A percentile compares a stretch with the other conserved stretches of the same genome.
These are phyloP conservation scores for Kuraishia ogatae DNA, from an alignment of 805 yeast species.

Conservation along the genomic window DNA sequence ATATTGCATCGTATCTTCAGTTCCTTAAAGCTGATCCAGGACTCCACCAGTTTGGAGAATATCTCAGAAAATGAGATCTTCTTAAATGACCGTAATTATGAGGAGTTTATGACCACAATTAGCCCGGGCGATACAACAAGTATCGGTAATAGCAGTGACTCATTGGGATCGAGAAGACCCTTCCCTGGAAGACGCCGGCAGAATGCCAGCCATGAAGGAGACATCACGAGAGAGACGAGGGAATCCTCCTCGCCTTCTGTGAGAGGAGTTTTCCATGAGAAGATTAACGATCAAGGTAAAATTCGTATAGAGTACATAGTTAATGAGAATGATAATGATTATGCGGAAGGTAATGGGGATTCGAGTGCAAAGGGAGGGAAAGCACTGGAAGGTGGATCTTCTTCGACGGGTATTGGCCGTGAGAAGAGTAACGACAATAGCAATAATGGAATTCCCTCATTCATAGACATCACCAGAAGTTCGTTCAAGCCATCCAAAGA, in stretches of 20 bases:
- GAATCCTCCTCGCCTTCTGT: conserved; percentile 4
- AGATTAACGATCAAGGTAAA: conserved; percentile 35
- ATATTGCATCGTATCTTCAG: conserved; percentile 73
- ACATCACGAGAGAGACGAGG: neutral
- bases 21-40: conserved; percentile 67
- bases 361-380: neutral
- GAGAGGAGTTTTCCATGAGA: conserved; percentile 29
- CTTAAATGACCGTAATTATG: conserved; percentile 24
- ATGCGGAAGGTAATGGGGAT: conserved; percentile 1
- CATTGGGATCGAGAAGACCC: neutral
- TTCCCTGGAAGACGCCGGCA: neutral
- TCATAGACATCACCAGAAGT: conserved; percentile 32
- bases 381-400: conserved; percentile 7
- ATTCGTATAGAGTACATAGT: conserved; percentile 36
- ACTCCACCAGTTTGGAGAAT: conserved; percentile 49
- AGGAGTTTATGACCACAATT: conserved; percentile 21
- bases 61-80: conserved; percentile 24
- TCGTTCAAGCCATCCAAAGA: conserved; percentile 28
- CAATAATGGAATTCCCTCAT: conserved; percentile 21
- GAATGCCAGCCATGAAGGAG: neutral
- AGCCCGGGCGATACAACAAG: neutral
- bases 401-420: conserved; percentile 11
- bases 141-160: neutral
- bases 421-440: neutral
- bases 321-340: conserved; percentile 17